Evolutionary conservation across 305 asterid genomes (phyloP).

Genomic region (Fraxinus dipetala): DNA sequence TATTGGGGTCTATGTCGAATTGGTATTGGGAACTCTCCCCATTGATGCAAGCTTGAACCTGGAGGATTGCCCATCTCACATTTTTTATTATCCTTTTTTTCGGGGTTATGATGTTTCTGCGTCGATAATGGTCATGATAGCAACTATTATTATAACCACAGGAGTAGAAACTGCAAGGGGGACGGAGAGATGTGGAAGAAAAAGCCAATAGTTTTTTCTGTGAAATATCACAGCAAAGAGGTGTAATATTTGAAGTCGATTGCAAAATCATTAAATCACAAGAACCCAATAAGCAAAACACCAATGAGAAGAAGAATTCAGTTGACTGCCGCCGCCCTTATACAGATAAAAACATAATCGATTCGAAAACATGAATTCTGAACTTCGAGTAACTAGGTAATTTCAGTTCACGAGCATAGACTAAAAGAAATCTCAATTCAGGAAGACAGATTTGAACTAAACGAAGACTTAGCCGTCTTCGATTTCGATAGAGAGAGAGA

Average conservation of each 20-base stretch:
- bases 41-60: slow-evolving; percentile 40
- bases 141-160: slow-evolving; percentile 17
- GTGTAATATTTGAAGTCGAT: slow-evolving; percentile 33
- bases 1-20: slow-evolving; percentile 6
- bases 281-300: slow-evolving; percentile 24
- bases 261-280: slow-evolving; percentile 54
- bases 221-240: slow-evolving; percentile 34
- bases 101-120: slow-evolving; percentile 5
- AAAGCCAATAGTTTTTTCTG: slow-evolving; percentile 16
- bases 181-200: slow-evolving; percentile 8
- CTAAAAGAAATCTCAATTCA: background rate
- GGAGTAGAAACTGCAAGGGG: slow-evolving; percentile 28
- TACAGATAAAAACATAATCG: background rate
- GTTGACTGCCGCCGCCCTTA: background rate
- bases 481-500: background rate
- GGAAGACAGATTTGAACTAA: background rate
- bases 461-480: background rate
- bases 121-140: slow-evolving; percentile 14
- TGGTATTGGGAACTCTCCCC: slow-evolving; percentile 40
- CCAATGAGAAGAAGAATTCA: slow-evolving; percentile 15
- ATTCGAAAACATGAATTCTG: slow-evolving; percentile 31
- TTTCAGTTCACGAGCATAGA: background rate
- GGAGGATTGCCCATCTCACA: slow-evolving; percentile 43
- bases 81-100: slow-evolving; percentile 15
- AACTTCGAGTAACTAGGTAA: background rate